Conservation (phyloP, 2,329 filamentous ascomycete genomes). For the Nigrospora osmanthi region DNA sequence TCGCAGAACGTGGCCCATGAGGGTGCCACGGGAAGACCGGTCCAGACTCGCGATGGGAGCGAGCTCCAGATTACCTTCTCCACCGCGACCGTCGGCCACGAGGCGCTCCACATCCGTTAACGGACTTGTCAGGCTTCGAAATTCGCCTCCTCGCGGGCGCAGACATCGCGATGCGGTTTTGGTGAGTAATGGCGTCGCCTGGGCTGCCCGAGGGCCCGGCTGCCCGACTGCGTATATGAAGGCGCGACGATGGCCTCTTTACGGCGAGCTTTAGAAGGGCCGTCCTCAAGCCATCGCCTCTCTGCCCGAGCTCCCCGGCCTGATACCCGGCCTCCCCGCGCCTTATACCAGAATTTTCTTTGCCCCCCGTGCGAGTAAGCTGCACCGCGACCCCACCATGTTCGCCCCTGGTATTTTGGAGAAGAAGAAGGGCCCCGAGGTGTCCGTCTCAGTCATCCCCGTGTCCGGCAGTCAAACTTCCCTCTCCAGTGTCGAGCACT, state of each 20-base stretch:
- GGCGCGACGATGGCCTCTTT: background rate
- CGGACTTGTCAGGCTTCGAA: background rate
- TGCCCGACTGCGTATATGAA: background rate
- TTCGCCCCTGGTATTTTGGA: no score
- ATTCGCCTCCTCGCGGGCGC: no score
- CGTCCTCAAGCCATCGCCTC: no score
- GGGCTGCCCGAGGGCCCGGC: background rate
- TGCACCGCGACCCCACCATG: no score
- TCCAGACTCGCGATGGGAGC: background rate
- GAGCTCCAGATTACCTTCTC: background rate
- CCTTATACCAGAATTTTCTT: no score
- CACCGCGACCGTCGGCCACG: background rate
- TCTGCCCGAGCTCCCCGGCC: no score
- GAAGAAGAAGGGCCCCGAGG: background rate
- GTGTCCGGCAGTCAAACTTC: background rate
- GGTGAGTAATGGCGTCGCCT: background rate
- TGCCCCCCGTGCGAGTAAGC: no score
- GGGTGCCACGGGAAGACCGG: background rate
- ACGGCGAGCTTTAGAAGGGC: background rate
- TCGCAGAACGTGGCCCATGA: constrained; percentile 1
- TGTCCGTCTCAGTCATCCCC: constrained; percentile 2
- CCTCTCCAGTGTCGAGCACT: background rate
- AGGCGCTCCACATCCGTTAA: constrained; percentile 2
- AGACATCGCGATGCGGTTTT: background rate
- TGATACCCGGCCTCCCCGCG: no score